Evolutionary conservation across 192 early-diverging fungal species (phyloP).

Genomic region (Podila minutissima): DNA sequence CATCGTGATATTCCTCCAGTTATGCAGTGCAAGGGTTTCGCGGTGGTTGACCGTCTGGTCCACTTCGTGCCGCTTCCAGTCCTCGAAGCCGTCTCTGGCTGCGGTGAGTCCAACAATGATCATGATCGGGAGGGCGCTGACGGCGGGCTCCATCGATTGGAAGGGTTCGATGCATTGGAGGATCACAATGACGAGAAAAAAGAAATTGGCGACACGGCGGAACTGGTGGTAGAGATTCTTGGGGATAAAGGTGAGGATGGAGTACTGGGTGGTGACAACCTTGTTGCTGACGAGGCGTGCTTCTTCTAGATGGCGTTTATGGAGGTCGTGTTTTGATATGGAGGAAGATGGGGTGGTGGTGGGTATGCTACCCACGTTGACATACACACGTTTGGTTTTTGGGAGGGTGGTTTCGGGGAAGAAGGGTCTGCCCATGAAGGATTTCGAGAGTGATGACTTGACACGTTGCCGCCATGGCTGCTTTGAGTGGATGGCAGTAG

Average conservation of each 20-base stretch:
- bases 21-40: constrained; percentile 54
- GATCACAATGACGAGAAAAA: constrained; percentile 87
- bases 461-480: constrained; percentile 3
- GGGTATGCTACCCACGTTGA: background rate
- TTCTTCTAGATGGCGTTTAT: constrained; percentile 1
- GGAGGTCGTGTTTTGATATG: background rate
- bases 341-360: background rate
- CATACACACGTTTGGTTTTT: background rate
- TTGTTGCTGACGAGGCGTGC: constrained; percentile 67
- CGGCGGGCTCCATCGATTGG: constrained; percentile 71
- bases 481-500: background rate
- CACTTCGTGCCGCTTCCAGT: constrained; percentile 82
- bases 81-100: constrained; percentile 91
- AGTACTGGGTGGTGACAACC: constrained; percentile 91
- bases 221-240: constrained; percentile 97
- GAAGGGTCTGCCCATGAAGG: background rate
- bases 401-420: background rate
- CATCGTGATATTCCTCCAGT: constrained; percentile 69
- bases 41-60: constrained; percentile 83
- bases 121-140: constrained; percentile 84
- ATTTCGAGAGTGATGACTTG: background rate
- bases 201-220: constrained; percentile 90
- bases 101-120: constrained; percentile 79
- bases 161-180: constrained; percentile 75
- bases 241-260: constrained; percentile 86